A percentile compares a stretch with the other conserved stretches of the same genome.
Conservation (phyloP, 2,329 filamentous ascomycete species). For the Verticillium nubilum region DNA sequence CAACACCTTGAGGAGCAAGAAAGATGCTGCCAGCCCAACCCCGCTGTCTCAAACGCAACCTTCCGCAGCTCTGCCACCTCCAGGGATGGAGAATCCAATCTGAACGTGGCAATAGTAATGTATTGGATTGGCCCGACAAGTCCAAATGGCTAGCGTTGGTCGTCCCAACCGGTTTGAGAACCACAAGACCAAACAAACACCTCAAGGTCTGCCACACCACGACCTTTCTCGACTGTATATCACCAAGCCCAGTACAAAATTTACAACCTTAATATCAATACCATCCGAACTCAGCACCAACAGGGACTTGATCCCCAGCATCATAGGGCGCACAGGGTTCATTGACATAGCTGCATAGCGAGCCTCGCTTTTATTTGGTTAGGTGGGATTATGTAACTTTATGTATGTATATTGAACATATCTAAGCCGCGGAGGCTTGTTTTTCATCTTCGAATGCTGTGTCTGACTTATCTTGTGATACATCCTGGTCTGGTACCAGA, state of each 20-base stretch:
- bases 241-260: background rate
- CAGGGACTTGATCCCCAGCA: background rate
- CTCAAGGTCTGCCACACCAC: background rate
- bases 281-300: background rate
- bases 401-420: background rate
- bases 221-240: background rate
- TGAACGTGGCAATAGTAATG: conserved; percentile 14
- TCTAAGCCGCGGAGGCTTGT: background rate
- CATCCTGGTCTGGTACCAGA: too few relatives aligned
- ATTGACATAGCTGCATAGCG: background rate
- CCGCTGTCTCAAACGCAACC: conserved; percentile 8
- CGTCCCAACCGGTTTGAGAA: background rate
- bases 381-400: background rate
- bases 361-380: background rate
- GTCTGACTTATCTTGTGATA: too few relatives aligned
- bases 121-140: background rate
- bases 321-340: background rate
- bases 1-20: conserved; percentile 26
- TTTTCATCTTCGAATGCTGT: too few relatives aligned
- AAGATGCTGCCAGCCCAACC: conserved; percentile 22
- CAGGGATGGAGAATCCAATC: conserved; percentile 40
- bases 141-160: too few relatives aligned
- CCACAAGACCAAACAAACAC: background rate
- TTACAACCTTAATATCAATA: background rate
- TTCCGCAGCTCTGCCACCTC: conserved; percentile 16